Evolutionary conservation across 345 rosid species (phyloP).

Genomic region (Citrus sp.): DNA sequence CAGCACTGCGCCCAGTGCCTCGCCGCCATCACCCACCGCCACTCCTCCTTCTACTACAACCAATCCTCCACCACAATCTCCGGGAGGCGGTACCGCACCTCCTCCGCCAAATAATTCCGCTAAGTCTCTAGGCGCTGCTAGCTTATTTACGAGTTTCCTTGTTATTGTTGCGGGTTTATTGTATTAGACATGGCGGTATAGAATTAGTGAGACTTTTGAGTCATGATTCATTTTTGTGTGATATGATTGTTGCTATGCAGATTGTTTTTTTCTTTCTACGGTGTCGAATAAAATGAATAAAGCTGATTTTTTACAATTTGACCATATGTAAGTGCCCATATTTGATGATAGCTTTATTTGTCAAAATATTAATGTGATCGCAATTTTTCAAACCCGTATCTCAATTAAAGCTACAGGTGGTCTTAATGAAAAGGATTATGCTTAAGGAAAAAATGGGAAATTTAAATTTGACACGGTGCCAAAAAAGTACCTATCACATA

Average conservation of each 20-base stretch:
- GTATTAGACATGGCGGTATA: conserved; percentile 22
- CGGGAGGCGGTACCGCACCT: conserved; percentile 19
- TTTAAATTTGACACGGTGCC: conserved; percentile 2
- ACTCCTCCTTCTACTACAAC: not conserved
- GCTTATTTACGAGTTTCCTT: conserved; percentile 27
- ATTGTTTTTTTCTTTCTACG: conserved; percentile 2
- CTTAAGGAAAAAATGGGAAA: not conserved
- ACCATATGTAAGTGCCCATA: too few species aligned
- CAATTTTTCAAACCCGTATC: conserved; percentile 6
- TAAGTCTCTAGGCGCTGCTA: conserved; percentile 25
- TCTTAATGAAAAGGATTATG: not conserved
- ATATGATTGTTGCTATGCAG: conserved; percentile 1
- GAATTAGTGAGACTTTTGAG: not conserved
- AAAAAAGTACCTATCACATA: not conserved
- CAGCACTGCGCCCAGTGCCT: not conserved
- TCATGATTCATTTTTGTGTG: conserved; percentile 21
- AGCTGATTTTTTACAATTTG: not conserved
- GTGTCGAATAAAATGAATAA: not conserved
- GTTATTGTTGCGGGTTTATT: conserved; percentile 29
- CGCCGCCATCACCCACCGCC: conserved; percentile 5
- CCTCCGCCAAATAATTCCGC: conserved; percentile 42
- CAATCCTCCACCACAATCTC: conserved; percentile 25
- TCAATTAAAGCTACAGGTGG: not conserved
- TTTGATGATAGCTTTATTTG: not conserved
- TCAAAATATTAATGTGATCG: not conserved